Evolutionary conservation across 2,329 filamentous ascomycete genomes (phyloP).

Genomic region (Cladosporium sp.): DNA sequence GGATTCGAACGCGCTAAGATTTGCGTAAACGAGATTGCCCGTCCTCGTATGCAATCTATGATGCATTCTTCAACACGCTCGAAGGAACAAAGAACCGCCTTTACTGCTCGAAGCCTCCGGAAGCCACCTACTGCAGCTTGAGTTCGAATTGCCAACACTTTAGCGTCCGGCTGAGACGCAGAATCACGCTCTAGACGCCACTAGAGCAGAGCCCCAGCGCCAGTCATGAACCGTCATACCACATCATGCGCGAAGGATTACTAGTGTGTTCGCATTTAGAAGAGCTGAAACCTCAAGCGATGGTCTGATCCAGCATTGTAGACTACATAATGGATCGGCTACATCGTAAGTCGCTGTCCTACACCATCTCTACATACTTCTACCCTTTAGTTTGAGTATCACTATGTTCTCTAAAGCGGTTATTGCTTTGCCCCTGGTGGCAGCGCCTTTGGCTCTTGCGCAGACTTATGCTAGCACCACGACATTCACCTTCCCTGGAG

Average conservation of each 20-base stretch:
- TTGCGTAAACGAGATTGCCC: not conserved
- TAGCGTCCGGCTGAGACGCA: not conserved
- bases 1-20: not conserved
- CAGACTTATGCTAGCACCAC: slow-evolving; percentile 2
- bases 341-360: not conserved
- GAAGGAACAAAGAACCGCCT: not conserved
- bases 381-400: not conserved
- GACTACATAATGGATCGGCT: not conserved
- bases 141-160: not conserved
- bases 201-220: not conserved
- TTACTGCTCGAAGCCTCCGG: not conserved
- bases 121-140: not conserved
- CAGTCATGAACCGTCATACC: not conserved
- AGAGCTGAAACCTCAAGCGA: not conserved
- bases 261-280: not conserved
- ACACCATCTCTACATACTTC: not conserved
- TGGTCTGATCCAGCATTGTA: not conserved
- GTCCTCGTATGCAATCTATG: not conserved
- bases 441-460: not conserved
- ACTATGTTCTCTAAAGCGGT: not conserved
- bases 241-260: not conserved
- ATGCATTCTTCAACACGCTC: not conserved
- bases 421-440: not conserved
- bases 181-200: not conserved
- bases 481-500: not conserved